Percentiles rank a stretch among this genome's conserved stretches.
These are phyloP conservation scores for Aureoboletus auriporus DNA, from an alignment of 768 basidiomycete species.

Conservation along the genomic window DNA sequence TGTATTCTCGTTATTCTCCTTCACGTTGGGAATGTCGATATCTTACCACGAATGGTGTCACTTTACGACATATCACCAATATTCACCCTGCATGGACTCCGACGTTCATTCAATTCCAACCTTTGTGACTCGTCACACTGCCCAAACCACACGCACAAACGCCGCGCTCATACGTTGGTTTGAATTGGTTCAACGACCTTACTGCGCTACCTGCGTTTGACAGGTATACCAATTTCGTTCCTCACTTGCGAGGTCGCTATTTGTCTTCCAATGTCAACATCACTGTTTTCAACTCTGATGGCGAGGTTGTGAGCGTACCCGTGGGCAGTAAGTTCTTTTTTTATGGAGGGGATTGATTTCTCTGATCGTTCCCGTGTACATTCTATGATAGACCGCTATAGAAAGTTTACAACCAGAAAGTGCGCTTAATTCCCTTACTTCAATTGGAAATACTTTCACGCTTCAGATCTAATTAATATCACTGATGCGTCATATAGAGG, in stretches of 20 bases:
- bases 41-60: neutral
- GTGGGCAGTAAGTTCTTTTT: slow-evolving; percentile 36
- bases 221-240: slow-evolving; percentile 64
- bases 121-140: neutral
- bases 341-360: neutral
- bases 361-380: slow-evolving; percentile 33
- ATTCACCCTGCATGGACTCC: neutral
- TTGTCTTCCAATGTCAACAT: slow-evolving; percentile 86
- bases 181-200: neutral
- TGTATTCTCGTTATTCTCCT: neutral
- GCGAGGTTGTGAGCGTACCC: slow-evolving; percentile 36
- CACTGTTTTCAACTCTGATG: slow-evolving; percentile 48
- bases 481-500: slow-evolving; percentile 38
- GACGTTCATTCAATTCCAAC: slow-evolving; percentile 4
- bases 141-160: neutral
- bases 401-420: slow-evolving; percentile 74
- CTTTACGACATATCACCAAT: neutral
- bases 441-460: neutral
- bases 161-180: neutral
- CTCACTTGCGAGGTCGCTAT: slow-evolving; percentile 65
- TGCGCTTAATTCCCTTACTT: slow-evolving; percentile 30
- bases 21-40: neutral
- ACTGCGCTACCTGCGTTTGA: neutral
- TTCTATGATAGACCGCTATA: slow-evolving; percentile 44
- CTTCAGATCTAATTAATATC: neutral